Percentiles rank a stretch among this genome's conserved stretches.
Conservation (phyloP, 2,329 filamentous ascomycete species). For the Aspergillus sp. region DNA sequence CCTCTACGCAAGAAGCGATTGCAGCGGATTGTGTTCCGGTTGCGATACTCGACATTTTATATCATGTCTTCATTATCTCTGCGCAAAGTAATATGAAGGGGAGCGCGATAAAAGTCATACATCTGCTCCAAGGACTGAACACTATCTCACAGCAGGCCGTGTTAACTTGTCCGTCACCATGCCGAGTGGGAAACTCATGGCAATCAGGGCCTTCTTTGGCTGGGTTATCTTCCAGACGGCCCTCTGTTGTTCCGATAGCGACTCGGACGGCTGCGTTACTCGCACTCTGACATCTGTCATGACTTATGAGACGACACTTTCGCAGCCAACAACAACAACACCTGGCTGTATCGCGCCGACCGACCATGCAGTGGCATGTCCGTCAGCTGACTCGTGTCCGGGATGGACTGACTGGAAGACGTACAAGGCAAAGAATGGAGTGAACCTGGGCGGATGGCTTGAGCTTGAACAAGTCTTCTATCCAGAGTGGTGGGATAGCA, state of each 20-base stretch:
- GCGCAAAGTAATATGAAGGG: background rate
- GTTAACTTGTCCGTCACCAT: background rate
- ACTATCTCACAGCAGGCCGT: background rate
- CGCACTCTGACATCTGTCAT: background rate
- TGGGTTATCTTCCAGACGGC: background rate
- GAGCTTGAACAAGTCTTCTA: conserved; percentile 24
- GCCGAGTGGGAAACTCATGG: background rate
- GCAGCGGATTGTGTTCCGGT: background rate
- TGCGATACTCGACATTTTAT: background rate
- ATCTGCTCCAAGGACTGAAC: background rate
- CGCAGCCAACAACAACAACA: background rate
- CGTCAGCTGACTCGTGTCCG: background rate
- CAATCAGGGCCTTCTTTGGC: conserved; percentile 11
- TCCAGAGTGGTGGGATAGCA: conserved; percentile 17
- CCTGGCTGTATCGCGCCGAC: background rate
- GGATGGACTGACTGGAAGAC: conserved; percentile 5
- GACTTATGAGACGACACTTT: background rate
- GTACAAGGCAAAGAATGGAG: conserved; percentile 6
- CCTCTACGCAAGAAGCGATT: too few relatives aligned
- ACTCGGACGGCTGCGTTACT: background rate
- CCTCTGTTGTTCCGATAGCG: background rate
- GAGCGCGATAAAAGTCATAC: background rate
- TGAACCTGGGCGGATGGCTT: conserved; percentile 23
- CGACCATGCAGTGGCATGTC: background rate
- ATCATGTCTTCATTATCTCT: background rate